Percentiles rank a stretch among this genome's conserved stretches.
Conservation (phyloP, 352 stramenopile species). For the Globisporangium okanoganense region DNA sequence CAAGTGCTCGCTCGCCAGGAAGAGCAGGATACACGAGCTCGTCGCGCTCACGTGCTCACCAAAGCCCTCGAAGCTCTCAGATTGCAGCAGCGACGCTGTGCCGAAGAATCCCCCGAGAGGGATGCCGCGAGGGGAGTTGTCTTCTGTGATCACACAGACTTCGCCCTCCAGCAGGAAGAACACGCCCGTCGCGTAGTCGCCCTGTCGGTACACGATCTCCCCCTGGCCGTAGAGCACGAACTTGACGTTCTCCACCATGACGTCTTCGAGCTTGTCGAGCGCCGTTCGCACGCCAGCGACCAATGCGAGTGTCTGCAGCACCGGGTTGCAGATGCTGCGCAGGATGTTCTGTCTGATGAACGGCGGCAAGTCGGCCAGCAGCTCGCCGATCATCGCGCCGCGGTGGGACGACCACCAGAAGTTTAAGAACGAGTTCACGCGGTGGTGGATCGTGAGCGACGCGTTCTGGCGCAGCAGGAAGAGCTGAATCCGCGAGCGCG, state of each 20-base stretch:
- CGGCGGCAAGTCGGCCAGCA: conserved; percentile 28
- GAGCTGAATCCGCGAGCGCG: conserved; percentile 29
- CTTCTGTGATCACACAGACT: conserved; percentile 2
- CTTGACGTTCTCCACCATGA: conserved; percentile 34
- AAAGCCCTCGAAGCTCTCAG: conserved; percentile 17
- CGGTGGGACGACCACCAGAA: conserved; percentile 47
- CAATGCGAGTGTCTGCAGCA: conserved; percentile 28
- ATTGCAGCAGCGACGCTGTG: conserved; percentile 15
- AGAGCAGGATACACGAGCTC: conserved; percentile 29
- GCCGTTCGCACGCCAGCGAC: conserved; percentile 17
- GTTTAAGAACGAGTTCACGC: conserved; percentile 39
- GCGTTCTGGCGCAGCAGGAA: conserved; percentile 41
- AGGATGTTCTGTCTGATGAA: conserved; percentile 25
- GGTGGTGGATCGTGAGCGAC: conserved; percentile 30
- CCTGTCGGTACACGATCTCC: conserved; percentile 31
- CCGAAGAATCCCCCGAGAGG: conserved; percentile 32
- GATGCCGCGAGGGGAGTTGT: conserved; percentile 7
- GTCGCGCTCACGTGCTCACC: conserved; percentile 26
- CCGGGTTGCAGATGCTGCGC: conserved; percentile 28
- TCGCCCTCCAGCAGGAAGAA: conserved; percentile 31
- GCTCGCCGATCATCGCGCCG: conserved; percentile 33
- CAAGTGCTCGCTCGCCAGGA: conserved; percentile 22
- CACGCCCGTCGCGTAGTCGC: conserved; percentile 26
- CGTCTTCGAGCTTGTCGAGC: conserved; percentile 26
- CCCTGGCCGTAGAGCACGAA: conserved; percentile 39